phyloP scores from a whole-genome alignment of 371 early-diverging fungal species.

The Mortierella sp. region DNA sequence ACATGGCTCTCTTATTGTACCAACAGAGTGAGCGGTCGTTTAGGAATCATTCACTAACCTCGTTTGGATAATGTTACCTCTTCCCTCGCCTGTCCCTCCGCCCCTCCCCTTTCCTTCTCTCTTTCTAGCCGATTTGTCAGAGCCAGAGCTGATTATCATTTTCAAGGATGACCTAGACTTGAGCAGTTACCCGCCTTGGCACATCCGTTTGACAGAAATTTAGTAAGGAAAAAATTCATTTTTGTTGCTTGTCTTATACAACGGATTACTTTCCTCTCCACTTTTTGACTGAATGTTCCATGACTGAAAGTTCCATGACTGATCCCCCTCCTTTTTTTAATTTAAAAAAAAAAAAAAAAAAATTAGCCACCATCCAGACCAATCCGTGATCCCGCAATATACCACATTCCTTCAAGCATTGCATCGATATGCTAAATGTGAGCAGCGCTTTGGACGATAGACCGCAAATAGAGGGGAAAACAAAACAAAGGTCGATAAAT shows the following conservation, averaged over 20 bases:
- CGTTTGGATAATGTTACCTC: not conserved
- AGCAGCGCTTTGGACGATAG: constrained; percentile 60
- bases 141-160: constrained; percentile 69
- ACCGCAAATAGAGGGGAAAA: too few relatives aligned
- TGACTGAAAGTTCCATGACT: not conserved
- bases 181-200: constrained; percentile 75
- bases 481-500: too few relatives aligned
- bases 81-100: too few relatives aligned
- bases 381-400: constrained; percentile 52
- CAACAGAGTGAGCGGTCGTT: too few relatives aligned
- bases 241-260: too few relatives aligned
- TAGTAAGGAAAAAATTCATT: constrained; percentile 56
- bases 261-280: too few relatives aligned
- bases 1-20: too few relatives aligned
- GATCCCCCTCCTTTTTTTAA: constrained; percentile 1
- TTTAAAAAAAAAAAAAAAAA: constrained; percentile 24
- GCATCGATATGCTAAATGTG: constrained; percentile 60
- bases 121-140: constrained; percentile 50
- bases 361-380: constrained; percentile 49
- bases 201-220: constrained; percentile 68
- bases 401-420: constrained; percentile 57
- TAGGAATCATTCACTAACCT: too few relatives aligned
- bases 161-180: constrained; percentile 69
- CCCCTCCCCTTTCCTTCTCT: not conserved
- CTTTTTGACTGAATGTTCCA: too few relatives aligned